Evolutionary conservation across 116 monocot genomes (phyloP).

Genomic region (Phalaenopsis hybrid): DNA sequence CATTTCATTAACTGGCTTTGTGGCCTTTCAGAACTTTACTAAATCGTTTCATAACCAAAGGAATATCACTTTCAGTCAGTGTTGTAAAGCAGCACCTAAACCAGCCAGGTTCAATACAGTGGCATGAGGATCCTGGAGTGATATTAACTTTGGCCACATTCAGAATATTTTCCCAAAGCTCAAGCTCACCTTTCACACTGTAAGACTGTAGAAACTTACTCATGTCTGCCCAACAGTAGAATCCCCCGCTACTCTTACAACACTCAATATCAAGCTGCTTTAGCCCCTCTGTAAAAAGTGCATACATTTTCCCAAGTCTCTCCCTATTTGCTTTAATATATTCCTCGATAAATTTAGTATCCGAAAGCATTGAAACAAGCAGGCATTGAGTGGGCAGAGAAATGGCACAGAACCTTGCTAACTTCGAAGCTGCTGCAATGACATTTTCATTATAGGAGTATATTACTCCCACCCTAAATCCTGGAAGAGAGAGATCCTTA

Average conservation of each 20-base stretch:
- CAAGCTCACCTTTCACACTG: constrained; percentile 24
- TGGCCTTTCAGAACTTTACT: constrained; percentile 11
- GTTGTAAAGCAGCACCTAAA: constrained; percentile 23
- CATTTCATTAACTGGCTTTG: neutral
- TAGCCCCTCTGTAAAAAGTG: constrained; percentile 23
- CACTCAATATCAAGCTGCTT: constrained; percentile 27
- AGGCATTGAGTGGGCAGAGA: constrained; percentile 42
- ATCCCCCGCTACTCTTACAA: constrained; percentile 17
- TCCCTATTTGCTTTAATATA: constrained; percentile 26
- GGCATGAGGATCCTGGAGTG: constrained; percentile 22
- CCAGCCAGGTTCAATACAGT: constrained; percentile 32
- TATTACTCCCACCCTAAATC: constrained; percentile 57
- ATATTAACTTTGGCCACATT: constrained; percentile 20
- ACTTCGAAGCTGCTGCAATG: constrained; percentile 30
- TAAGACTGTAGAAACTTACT: constrained; percentile 15
- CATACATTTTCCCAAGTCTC: constrained; percentile 27
- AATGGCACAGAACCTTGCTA: constrained; percentile 44
- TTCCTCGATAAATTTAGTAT: constrained; percentile 25
- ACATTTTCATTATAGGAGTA: constrained; percentile 40
- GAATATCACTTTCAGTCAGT: constrained; percentile 18
- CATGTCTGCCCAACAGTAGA: constrained; percentile 26
- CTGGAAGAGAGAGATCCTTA: constrained; percentile 54
- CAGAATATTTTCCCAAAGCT: constrained; percentile 19
- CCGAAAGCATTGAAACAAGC: constrained; percentile 41
- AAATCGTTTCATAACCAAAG: constrained; percentile 22